These are phyloP conservation scores for Aspergillus fructus DNA, from an alignment of 2,329 filamentous ascomycete species.

Conservation along the genomic window DNA sequence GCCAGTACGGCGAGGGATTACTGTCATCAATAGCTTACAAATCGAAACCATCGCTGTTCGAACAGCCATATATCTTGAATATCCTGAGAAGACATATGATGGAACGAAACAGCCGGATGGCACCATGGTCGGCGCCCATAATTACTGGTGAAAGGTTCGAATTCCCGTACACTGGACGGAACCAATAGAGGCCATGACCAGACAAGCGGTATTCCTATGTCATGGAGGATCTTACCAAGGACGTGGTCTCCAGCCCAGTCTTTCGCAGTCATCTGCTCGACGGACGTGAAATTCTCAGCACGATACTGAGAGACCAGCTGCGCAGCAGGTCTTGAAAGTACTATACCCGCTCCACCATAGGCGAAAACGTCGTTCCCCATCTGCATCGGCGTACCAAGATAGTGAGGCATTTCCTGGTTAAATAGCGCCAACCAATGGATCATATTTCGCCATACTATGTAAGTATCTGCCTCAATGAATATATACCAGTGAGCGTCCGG, in stretches of 20 bases:
- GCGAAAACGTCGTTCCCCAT: constrained; percentile 48
- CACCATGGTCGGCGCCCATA: constrained; percentile 25
- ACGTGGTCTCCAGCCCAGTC: constrained; percentile 50
- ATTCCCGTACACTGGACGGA: constrained; percentile 24
- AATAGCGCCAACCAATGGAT: constrained; percentile 51
- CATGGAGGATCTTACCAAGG: constrained; percentile 42
- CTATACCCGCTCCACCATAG: constrained; percentile 51
- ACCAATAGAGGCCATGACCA: constrained; percentile 25
- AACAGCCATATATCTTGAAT: constrained; percentile 26
- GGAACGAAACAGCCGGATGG: constrained; percentile 27
- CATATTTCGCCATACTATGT: constrained; percentile 52
- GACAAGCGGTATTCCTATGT: constrained; percentile 41
- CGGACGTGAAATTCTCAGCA: constrained; percentile 36
- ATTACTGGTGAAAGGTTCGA: constrained; percentile 22
- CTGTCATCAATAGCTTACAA: constrained; percentile 17
- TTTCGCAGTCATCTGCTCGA: constrained; percentile 41
- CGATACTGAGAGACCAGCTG: constrained; percentile 42
- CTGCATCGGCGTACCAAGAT: constrained; percentile 52
- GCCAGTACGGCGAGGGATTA: not conserved
- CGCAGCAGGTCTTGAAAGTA: constrained; percentile 50
- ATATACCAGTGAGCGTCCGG: constrained; percentile 56
- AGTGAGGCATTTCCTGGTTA: constrained; percentile 45
- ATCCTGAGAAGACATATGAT: constrained; percentile 28
- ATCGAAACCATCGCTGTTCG: constrained; percentile 26
- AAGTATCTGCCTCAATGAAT: constrained; percentile 58